Base-by-base conservation (phyloP, 116 monocot species). In the Zostera marina region DNA sequence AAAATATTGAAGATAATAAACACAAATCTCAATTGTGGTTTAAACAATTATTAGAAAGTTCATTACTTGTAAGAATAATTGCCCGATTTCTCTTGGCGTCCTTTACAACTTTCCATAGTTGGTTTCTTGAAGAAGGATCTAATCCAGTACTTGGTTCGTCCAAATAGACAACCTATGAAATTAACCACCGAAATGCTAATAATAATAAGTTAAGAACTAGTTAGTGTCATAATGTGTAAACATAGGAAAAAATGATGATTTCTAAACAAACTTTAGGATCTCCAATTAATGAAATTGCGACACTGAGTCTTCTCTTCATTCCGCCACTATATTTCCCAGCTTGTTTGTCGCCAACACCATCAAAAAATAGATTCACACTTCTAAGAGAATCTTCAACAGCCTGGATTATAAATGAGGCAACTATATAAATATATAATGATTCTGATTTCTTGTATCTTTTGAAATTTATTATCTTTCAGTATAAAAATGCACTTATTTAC, bases 101-200 rank as follows among this genome's bases (percentile, higher is more conserved):
- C 21, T 42, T 42, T 13, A 91, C 60, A 26, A 73, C 72, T 42
- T 70, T 72, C 82, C 91, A 82, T 39, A 91, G 59, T 52, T 70
- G 75, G 7, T 76, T 85, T 69, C 75, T 85, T 63, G 91, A 85
- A 62, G 77, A 70, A 24, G 82, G 91, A 56, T 91, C 91, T 32
- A 91, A 38, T 23, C 91, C 91, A 5, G 77, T 82, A 42, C 77
- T 77, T 13, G 91, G 91, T 47, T 91, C 91, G 71, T 91, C 91
- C 82, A 91, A 82, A 48, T 82, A 91, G 0, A 91, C 81, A 64
- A 91, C 82, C 91, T 91, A 49, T 49, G 49, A 49, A 49, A 16
- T 16, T 26, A 49, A 1, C 12, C 49, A n/a, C n/a, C n/a, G n/a
- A 49, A 20, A 16, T 20, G 7, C 7, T 15, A 49, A 26, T 26